Base-by-base conservation (phyloP, 108 stramenopile species). In the Cafeteria roenbergensis region DNA sequence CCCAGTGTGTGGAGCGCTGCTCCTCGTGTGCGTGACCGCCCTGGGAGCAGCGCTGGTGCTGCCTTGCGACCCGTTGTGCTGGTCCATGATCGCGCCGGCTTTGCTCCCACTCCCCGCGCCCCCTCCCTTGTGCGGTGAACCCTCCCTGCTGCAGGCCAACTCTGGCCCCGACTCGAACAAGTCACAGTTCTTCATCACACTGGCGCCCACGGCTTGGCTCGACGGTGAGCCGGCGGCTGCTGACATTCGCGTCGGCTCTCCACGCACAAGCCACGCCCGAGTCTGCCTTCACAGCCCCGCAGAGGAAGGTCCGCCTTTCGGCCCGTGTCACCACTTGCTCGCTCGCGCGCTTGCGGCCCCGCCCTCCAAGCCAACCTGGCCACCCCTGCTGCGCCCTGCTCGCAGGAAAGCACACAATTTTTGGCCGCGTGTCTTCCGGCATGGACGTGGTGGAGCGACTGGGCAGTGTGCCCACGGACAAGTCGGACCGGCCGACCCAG, bases 61-160 rank as follows among this genome's bases (percentile, higher is more conserved):
- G n/a, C n/a, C n/a, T n/a, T n/a, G n/a, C n/a, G n/a, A n/a, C n/a
- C n/a, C n/a, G n/a, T n/a, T n/a, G n/a, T n/a, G n/a, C n/a, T n/a
- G n/a, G n/a, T n/a, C n/a, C n/a, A n/a, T n/a, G n/a, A n/a, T n/a
- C n/a, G n/a, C n/a, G n/a, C n/a, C n/a, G n/a, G n/a, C n/a, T n/a
- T n/a, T n/a, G n/a, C n/a, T n/a, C n/a, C n/a, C n/a, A n/a, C n/a
- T n/a, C n/a, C n/a, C n/a, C n/a, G n/a, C n/a, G n/a, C n/a, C n/a
- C n/a, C n/a, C n/a, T n/a, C n/a, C n/a, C n/a, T n/a, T n/a, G n/a
- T n/a, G n/a, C n/a, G n/a, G n/a, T n/a, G n/a, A n/a, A n/a, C 80
- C 55, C 87, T 90, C 87, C n/a, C n/a, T n/a, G n/a, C n/a, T n/a
- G n/a, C n/a, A n/a, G n/a, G 91, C 91, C 33, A 92, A 92, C 70